Evolutionary conservation across 2,329 filamentous ascomycete genomes (phyloP).

Genomic region (Chrysosporium keratinophilum): DNA sequence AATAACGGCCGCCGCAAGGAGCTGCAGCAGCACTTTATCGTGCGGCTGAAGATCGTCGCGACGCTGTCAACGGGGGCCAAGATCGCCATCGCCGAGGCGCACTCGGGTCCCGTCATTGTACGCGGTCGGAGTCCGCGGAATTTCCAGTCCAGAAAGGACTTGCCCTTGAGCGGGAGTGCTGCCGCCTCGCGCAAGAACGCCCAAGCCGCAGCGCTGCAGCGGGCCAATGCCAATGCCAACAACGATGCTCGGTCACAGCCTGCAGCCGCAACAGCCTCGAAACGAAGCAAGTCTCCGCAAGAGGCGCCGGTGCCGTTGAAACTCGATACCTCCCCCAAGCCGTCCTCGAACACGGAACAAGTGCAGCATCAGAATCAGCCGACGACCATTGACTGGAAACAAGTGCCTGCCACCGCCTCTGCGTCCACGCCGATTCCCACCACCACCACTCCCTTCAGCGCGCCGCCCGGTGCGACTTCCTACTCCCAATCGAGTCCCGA

Average conservation of each 20-base stretch:
- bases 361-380: conserved; percentile 15
- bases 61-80: conserved; percentile 76
- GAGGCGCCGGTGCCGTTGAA: conserved; percentile 17
- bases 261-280: conserved; percentile 10
- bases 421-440: not conserved
- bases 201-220: conserved; percentile 23
- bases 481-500: conserved; percentile 48
- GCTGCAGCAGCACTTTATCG: conserved; percentile 88
- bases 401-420: conserved; percentile 23
- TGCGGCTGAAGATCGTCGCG: conserved; percentile 75
- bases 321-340: conserved; percentile 23
- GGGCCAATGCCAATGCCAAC: conserved; percentile 23
- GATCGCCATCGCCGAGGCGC: conserved; percentile 68
- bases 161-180: conserved; percentile 70
- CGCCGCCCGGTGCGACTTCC: conserved; percentile 22
- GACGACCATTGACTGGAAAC: conserved; percentile 29
- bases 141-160: conserved; percentile 87
- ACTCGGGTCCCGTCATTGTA: conserved; percentile 85
- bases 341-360: conserved; percentile 18
- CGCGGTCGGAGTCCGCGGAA: conserved; percentile 86
- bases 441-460: conserved; percentile 19
- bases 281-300: conserved; percentile 16
- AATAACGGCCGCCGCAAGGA: conserved; percentile 94
- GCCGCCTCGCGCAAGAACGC: conserved; percentile 67
- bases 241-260: conserved; percentile 12